phyloP scores from a whole-genome alignment of 108 stramenopile species.

The Bacterosira constricta region DNA sequence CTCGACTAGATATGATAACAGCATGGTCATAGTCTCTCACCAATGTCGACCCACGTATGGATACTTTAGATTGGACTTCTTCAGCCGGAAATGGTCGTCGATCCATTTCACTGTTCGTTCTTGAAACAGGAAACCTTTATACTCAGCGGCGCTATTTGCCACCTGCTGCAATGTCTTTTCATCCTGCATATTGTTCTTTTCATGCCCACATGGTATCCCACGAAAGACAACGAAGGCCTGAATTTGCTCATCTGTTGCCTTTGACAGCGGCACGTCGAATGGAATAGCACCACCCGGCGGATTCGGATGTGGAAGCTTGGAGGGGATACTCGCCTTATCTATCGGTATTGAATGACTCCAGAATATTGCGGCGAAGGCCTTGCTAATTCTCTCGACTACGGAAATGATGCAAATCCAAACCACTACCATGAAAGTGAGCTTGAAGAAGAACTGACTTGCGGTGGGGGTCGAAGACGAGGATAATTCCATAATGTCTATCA shows the following conservation, averaged over 20 bases:
- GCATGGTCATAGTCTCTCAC: constrained; percentile 2
- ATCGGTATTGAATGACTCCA: constrained; percentile 34
- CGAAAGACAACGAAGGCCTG: constrained; percentile 23
- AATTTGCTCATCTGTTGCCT: constrained; percentile 31
- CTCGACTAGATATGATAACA: not conserved
- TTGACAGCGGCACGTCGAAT: constrained; percentile 32
- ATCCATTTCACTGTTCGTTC: constrained; percentile 35
- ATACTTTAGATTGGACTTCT: constrained; percentile 22
- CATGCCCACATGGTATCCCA: not conserved
- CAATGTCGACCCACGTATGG: constrained; percentile 45
- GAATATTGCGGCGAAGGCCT: not conserved
- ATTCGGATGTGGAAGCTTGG: constrained; percentile 42
- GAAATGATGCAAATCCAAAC: constrained; percentile 12
- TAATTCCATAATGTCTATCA: too few relatives aligned
- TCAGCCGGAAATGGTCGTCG: constrained; percentile 42
- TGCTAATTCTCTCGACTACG: not conserved
- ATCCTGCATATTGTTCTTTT: not conserved
- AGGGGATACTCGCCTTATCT: constrained; percentile 19
- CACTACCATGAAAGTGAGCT: constrained; percentile 11
- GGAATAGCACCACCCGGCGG: constrained; percentile 31
- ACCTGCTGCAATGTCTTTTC: constrained; percentile 12
- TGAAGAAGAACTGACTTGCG: not conserved
- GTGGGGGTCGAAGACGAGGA: too few relatives aligned
- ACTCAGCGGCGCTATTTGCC: constrained; percentile 32
- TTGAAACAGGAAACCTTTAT: constrained; percentile 36